phyloP scores from a whole-genome alignment of 306 rosid genomes.

The Malus fusca region DNA sequence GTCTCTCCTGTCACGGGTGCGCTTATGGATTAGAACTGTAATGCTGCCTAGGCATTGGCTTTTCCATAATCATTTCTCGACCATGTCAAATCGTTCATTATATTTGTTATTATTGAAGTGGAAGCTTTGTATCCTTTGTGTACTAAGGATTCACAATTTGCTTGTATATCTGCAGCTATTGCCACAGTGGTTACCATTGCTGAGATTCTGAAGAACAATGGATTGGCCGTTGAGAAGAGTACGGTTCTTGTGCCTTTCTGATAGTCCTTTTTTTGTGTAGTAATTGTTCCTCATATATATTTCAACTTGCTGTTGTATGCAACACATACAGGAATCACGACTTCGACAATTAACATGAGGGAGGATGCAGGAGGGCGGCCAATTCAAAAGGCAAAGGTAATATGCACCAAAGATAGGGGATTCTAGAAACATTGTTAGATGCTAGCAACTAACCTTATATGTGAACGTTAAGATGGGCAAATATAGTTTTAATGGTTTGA shows the following conservation, averaged over 20 bases:
- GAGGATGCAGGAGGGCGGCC: slow-evolving; percentile 65
- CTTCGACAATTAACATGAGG: slow-evolving; percentile 64
- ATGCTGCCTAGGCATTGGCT: background rate
- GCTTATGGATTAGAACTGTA: background rate
- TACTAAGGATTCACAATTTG: background rate
- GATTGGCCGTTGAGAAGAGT: slow-evolving; percentile 77
- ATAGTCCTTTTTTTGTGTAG: background rate
- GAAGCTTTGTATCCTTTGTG: background rate
- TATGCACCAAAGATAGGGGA: background rate
- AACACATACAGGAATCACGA: slow-evolving; percentile 41
- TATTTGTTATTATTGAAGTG: background rate
- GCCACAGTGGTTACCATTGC: slow-evolving; percentile 75
- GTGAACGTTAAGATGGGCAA: background rate
- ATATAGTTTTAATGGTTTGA: background rate
- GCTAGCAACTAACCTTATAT: background rate
- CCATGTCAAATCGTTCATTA: background rate
- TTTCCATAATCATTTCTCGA: background rate
- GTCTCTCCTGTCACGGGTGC: background rate
- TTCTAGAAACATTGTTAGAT: background rate
- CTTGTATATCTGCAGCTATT: slow-evolving; percentile 44
- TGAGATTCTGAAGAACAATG: slow-evolving; percentile 74
- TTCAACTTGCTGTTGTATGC: slow-evolving; percentile 4
- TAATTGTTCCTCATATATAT: background rate
- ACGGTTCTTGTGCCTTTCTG: slow-evolving; percentile 3
- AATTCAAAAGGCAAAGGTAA: slow-evolving; percentile 69